phyloP scores from a whole-genome alignment of 2,329 filamentous ascomycete genomes.

The Pseudogymnoascus sp. region DNA sequence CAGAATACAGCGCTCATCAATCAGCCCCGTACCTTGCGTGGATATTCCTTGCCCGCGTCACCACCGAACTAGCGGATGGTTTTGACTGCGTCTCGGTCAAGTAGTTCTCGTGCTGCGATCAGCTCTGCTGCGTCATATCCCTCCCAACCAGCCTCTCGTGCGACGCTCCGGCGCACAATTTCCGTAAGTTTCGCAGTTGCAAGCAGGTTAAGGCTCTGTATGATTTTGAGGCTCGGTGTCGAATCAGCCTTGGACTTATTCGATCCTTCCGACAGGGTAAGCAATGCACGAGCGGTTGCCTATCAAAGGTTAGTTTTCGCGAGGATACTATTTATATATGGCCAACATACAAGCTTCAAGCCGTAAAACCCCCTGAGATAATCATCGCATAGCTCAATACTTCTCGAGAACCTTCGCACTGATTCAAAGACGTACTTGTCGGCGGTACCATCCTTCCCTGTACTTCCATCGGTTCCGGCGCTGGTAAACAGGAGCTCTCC shows the following conservation, averaged over 20 bases:
- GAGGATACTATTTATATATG: not conserved
- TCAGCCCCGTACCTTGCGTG: slow-evolving; percentile 19
- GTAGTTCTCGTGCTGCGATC: slow-evolving; percentile 56
- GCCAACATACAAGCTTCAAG: slow-evolving; percentile 61
- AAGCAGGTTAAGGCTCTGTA: slow-evolving; percentile 62
- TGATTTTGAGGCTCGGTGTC: slow-evolving; percentile 48
- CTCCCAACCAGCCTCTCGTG: slow-evolving; percentile 59
- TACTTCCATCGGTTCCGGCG: slow-evolving; percentile 35
- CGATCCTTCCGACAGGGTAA: slow-evolving; percentile 11
- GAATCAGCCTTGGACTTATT: slow-evolving; percentile 18
- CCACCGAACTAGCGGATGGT: slow-evolving; percentile 21
- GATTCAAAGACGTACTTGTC: slow-evolving; percentile 60
- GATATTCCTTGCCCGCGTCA: slow-evolving; percentile 4
- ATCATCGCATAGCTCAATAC: slow-evolving; percentile 87
- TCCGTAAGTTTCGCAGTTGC: slow-evolving; percentile 70
- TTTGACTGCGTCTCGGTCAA: slow-evolving; percentile 23
- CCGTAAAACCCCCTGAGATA: slow-evolving; percentile 92
- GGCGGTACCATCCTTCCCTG: slow-evolving; percentile 32
- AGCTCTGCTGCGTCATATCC: slow-evolving; percentile 69
- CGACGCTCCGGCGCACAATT: slow-evolving; percentile 59
- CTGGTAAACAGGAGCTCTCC: slow-evolving; percentile 78
- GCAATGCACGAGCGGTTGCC: slow-evolving; percentile 20
- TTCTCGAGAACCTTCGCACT: slow-evolving; percentile 78
- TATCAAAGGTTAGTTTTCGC: slow-evolving; percentile 25
- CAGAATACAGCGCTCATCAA: not conserved